These are phyloP conservation scores for Phaeosphaeria sp. DNA, from an alignment of 2,329 filamentous ascomycete species.

Conservation along the genomic window DNA sequence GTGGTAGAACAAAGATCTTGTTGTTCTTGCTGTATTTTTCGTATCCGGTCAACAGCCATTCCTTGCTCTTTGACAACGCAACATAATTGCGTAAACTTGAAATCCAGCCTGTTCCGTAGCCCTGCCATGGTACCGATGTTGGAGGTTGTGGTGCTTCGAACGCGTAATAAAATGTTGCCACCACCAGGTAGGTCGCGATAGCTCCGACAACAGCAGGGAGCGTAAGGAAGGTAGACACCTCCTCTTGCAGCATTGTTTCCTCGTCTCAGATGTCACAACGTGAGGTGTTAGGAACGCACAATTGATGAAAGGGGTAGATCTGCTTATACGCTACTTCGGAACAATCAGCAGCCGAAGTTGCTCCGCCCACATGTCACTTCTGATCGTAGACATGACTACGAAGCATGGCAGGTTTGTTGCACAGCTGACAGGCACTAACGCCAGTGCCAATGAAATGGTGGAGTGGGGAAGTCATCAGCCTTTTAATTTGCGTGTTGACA, in stretches of 20 bases:
- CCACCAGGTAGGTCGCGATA: conserved; percentile 25
- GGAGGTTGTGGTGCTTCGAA: conserved; percentile 24
- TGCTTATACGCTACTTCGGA: neutral
- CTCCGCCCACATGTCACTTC: neutral
- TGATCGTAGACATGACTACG: neutral
- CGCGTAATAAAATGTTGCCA: conserved; percentile 18
- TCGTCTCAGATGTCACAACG: neutral
- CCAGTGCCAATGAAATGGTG: neutral
- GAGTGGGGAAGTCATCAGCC: neutral
- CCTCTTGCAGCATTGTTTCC: neutral
- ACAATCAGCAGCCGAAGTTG: neutral
- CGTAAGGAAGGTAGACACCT: neutral
- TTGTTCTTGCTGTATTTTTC: conserved; percentile 31
- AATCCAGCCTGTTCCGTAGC: conserved; percentile 32
- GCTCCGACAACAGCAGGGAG: neutral
- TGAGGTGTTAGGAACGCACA: neutral
- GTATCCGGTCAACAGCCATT: conserved; percentile 31
- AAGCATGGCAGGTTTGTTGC: neutral
- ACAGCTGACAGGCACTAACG: neutral
- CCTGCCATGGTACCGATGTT: conserved; percentile 28
- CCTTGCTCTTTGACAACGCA: conserved; percentile 27
- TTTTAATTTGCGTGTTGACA: neutral
- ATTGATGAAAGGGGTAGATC: neutral
- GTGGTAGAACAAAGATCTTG: conserved; percentile 35
- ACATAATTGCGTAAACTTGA: conserved; percentile 24